These are phyloP conservation scores for Penicillium sp. DNA, from an alignment of 2,329 filamentous ascomycete genomes.

Conservation along the genomic window DNA sequence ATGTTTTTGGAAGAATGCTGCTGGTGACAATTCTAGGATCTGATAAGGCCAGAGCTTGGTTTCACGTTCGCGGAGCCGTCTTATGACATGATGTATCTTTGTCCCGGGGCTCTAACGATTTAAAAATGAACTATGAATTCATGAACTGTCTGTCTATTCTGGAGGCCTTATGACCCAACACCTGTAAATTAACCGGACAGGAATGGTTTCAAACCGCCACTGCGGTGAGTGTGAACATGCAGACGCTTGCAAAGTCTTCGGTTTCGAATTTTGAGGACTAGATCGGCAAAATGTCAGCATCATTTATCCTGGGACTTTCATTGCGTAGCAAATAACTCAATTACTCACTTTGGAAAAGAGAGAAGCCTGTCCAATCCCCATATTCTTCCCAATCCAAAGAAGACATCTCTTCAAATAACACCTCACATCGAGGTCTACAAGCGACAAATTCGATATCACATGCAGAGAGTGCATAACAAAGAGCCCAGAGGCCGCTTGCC, in stretches of 20 bases:
- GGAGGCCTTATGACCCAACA: too few species aligned
- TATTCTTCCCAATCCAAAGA: not conserved
- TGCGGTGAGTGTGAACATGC: not conserved
- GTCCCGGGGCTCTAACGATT: not conserved
- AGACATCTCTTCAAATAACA: not conserved
- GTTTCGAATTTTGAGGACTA: not conserved
- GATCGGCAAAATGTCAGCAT: not conserved
- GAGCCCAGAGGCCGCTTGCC: not conserved
- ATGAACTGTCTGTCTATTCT: not conserved
- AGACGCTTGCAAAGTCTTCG: not conserved
- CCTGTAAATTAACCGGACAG: not conserved
- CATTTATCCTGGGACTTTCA: not conserved
- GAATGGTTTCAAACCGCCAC: not conserved
- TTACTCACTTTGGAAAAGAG: not conserved
- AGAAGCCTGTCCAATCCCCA: not conserved
- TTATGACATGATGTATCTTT: constrained; percentile 2
- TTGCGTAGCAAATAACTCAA: not conserved
- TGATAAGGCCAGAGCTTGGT: constrained; percentile 28
- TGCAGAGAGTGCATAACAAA: not conserved
- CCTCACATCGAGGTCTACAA: not conserved
- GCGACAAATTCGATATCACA: not conserved
- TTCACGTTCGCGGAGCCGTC: constrained; percentile 17
- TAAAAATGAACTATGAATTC: not conserved
- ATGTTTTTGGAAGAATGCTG: constrained; percentile 29
- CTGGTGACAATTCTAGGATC: constrained; percentile 27